Evolutionary conservation across 345 rosid species (phyloP).

Genomic region (Hibiscus mutabilis): DNA sequence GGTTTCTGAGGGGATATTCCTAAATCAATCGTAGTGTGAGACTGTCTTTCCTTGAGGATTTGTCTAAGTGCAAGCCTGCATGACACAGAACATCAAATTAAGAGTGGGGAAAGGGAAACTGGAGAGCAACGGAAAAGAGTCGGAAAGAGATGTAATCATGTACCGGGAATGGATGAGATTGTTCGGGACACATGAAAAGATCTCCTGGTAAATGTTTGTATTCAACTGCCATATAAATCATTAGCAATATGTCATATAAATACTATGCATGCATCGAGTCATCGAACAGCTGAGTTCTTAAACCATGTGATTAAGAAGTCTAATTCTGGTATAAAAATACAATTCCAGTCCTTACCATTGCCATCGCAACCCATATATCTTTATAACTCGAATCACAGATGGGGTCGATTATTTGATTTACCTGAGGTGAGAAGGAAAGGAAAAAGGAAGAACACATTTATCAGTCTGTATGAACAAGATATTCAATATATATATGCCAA

Average conservation of each 20-base stretch:
- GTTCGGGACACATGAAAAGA: slow-evolving; percentile 82
- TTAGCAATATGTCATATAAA: background rate
- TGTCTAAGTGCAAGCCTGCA: slow-evolving; percentile 61
- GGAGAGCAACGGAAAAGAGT: background rate
- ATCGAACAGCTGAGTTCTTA: background rate
- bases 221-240: slow-evolving; percentile 51
- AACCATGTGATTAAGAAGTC: background rate
- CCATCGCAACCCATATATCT: slow-evolving; percentile 79
- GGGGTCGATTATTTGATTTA: slow-evolving; percentile 66
- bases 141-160: background rate
- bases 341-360: slow-evolving; percentile 46
- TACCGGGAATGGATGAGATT: slow-evolving; percentile 92
- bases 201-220: slow-evolving; percentile 80
- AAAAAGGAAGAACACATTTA: background rate
- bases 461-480: slow-evolving; percentile 13
- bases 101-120: background rate
- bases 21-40: slow-evolving; percentile 79
- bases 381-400: slow-evolving; percentile 82
- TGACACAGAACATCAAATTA: background rate
- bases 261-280: background rate
- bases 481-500: background rate
- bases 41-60: slow-evolving; percentile 62
- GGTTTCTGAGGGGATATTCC: slow-evolving; percentile 79
- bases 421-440: slow-evolving; percentile 33
- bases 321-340: background rate